These are phyloP conservation scores for Proteromonas lacertae DNA, from an alignment of 352 stramenopile genomes.

Conservation along the genomic window DNA sequence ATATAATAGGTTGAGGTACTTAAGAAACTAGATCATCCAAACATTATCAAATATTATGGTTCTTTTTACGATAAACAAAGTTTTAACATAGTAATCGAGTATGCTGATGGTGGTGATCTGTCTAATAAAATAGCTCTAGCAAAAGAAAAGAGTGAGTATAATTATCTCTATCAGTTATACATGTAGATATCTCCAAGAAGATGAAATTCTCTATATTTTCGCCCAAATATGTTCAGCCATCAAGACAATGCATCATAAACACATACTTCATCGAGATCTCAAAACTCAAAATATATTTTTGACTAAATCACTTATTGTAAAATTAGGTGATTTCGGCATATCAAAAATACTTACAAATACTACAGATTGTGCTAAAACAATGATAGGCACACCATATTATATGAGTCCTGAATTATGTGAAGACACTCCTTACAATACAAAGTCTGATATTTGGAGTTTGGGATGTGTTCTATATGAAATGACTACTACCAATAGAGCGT, in stretches of 20 bases:
- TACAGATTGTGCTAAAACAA: conserved; percentile 18
- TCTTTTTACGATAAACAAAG: conserved; percentile 6
- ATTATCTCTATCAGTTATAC: no score
- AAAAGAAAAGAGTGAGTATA: neutral
- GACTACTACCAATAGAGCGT: conserved; percentile 35
- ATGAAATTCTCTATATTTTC: conserved; percentile 8
- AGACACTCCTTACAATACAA: conserved; percentile 52
- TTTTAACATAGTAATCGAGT: conserved; percentile 22
- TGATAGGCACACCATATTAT: conserved; percentile 20
- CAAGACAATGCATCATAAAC: conserved; percentile 32
- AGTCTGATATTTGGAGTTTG: conserved; percentile 63
- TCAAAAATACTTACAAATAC: conserved; percentile 21
- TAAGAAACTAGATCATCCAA: conserved; percentile 7
- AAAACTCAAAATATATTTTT: conserved; percentile 54
- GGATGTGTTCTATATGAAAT: conserved; percentile 68
- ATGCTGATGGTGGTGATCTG: conserved; percentile 17
- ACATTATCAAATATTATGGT: conserved; percentile 8
- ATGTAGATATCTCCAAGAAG: conserved; percentile 1
- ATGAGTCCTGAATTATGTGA: conserved; percentile 63
- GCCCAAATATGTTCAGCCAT: conserved; percentile 15
- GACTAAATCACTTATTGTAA: conserved; percentile 16
- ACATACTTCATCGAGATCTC: conserved; percentile 42
- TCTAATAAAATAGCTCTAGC: conserved; percentile 4
- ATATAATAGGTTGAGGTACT: conserved; percentile 8
- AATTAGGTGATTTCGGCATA: conserved; percentile 50